Percentiles rank a stretch among this genome's conserved stretches.
phyloP scores from a whole-genome alignment of 352 stramenopile species.

The Globisporangium echinulatum region DNA sequence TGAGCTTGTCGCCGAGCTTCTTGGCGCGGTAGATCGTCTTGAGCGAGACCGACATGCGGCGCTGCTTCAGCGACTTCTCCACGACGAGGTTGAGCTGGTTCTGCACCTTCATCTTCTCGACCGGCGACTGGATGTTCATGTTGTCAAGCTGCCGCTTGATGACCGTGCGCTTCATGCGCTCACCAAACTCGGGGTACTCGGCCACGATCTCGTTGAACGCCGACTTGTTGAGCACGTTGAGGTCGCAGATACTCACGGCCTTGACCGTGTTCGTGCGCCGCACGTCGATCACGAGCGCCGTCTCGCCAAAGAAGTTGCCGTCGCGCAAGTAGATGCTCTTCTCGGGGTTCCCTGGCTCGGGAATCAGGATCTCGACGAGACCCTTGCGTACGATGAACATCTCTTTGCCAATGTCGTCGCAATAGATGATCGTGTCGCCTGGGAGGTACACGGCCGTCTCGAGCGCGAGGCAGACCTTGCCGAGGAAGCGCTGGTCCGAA shows the following conservation, averaged over 20 bases:
- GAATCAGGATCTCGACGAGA: conserved; percentile 69
- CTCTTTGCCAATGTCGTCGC: conserved; percentile 75
- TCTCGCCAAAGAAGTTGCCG: conserved; percentile 75
- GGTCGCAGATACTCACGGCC: conserved; percentile 70
- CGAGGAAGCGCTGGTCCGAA: conserved; percentile 62
- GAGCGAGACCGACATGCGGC: conserved; percentile 65
- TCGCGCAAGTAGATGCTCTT: conserved; percentile 71
- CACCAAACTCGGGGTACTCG: conserved; percentile 73
- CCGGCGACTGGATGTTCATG: conserved; percentile 75
- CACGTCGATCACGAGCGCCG: conserved; percentile 73
- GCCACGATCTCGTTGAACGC: conserved; percentile 79
- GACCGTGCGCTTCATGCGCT: conserved; percentile 75
- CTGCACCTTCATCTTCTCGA: conserved; percentile 69
- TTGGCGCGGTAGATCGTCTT: conserved; percentile 75
- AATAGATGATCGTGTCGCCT: conserved; percentile 77
- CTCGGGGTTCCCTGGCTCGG: conserved; percentile 32
- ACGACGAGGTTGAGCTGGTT: conserved; percentile 73
- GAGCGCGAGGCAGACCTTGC: conserved; percentile 71
- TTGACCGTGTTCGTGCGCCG: conserved; percentile 71
- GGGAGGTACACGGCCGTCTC: conserved; percentile 75
- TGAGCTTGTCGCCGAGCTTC: conserved; percentile 74
- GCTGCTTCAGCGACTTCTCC: conserved; percentile 71
- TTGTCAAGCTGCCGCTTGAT: conserved; percentile 80
- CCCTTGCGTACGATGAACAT: conserved; percentile 87
- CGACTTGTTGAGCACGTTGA: conserved; percentile 73